phyloP scores from a whole-genome alignment of 352 stramenopile genomes.

The Globisporangium cylindrosporum region DNA sequence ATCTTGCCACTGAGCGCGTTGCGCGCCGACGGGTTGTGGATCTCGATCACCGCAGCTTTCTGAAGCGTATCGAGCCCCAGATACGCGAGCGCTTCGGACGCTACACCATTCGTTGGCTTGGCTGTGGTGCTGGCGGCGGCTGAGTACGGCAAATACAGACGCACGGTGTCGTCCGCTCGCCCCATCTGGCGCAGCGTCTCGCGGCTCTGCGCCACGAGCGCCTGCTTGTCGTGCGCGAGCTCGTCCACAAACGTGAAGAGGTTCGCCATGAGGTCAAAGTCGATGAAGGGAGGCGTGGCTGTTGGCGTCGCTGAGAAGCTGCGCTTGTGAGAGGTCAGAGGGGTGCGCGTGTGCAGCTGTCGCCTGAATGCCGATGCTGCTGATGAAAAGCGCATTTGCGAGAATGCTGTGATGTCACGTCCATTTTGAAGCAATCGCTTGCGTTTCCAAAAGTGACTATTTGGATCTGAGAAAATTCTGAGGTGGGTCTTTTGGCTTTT shows the following conservation, averaged over 20 bases:
- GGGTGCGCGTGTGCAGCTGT: not conserved
- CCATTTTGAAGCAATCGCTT: not conserved
- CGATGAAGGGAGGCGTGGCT: not conserved
- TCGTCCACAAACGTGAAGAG: conserved; percentile 59
- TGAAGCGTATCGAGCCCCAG: conserved; percentile 24
- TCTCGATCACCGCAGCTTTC: conserved; percentile 60
- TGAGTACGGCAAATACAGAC: conserved; percentile 25
- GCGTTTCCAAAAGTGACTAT: not conserved
- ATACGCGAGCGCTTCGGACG: conserved; percentile 6
- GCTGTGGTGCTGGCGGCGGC: conserved; percentile 16
- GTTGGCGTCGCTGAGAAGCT: not conserved
- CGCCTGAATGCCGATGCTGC: not conserved
- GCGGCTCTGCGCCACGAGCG: conserved; percentile 35
- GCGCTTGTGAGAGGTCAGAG: not conserved
- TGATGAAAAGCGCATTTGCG: not conserved
- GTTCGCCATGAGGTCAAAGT: conserved; percentile 19
- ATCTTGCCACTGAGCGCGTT: conserved; percentile 86
- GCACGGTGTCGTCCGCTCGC: conserved; percentile 31
- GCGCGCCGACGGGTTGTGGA: conserved; percentile 62
- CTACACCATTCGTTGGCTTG: not conserved
- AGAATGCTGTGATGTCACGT: not conserved
- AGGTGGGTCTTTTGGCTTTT: not conserved
- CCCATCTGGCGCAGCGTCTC: conserved; percentile 48
- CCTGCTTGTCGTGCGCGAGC: conserved; percentile 30
- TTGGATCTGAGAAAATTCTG: not conserved